Evolutionary conservation across 352 stramenopile genomes (phyloP), one percentile per base, ranked within the genome.

Genomic region (Thalassiosira mediterranea): DNA sequence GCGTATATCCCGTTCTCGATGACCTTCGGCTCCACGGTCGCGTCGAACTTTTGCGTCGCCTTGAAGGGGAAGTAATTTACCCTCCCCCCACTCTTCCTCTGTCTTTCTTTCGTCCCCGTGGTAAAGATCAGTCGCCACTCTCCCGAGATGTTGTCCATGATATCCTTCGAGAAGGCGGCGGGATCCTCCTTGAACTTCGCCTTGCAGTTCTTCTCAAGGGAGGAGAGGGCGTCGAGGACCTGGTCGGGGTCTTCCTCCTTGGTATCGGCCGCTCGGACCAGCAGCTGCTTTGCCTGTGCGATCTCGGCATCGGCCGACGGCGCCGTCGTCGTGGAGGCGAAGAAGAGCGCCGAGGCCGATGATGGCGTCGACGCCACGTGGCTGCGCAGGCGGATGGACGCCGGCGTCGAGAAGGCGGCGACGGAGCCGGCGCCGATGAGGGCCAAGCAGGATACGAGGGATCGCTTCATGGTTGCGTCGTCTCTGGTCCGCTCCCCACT

Each of bases 51-150:
- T 79, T 94, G 88, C 13, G 89, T 79, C 15, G 88, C 88, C 70
- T 94, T 93, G 19, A 92, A 29, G 0, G 88, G 87, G 42, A 94
- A 94, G 40, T 94, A 94, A 65, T 94, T 94, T 34, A 94, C 82
- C 15, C 68, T 70, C 42, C 68, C 81, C 7, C 64, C 72, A 2
- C 65, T 73, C 68, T 73, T 78, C 26, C 88, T 49, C 71, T 94
- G 84, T 21, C 81, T 83, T 25, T 90, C 67, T 31, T 83, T 79
- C 0, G 88, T 94, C 7, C 88, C 88, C 3, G 88, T 94, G 1
- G 88, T 94, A 76, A 94, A 94, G 21, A 94, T 84, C 1, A 94
- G 63, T 58, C 83, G 74, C 88, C 88, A 94, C 49, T 82, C 68
- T 54, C 87, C 87, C n/a, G 72, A 75, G 26, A 91, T 76, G 31